These are phyloP conservation scores for Rhododendron henanense DNA, from an alignment of 148 eudicot genomes.

Conservation along the genomic window DNA sequence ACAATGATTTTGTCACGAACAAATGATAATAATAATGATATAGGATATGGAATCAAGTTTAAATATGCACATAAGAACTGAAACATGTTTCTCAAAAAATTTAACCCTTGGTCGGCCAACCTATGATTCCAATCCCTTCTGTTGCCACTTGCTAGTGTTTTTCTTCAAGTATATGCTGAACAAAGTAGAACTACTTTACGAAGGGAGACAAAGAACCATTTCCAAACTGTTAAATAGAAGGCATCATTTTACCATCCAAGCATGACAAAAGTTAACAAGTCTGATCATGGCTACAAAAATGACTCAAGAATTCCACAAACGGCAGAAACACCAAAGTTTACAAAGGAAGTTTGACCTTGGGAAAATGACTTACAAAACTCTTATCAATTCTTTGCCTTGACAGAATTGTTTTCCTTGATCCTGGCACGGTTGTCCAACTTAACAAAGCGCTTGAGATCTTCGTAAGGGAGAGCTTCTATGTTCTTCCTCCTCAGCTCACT, in stretches of 20 bases:
- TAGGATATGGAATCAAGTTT: not conserved
- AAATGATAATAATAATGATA: not conserved
- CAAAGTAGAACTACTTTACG: not conserved
- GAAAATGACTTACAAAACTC: constrained; percentile 1
- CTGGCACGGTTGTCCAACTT: constrained; percentile 90
- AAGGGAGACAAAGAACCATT: not conserved
- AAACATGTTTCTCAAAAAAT: not conserved
- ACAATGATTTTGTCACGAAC: not conserved
- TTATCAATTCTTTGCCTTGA: constrained; percentile 65
- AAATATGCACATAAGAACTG: not conserved
- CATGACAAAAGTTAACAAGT: not conserved
- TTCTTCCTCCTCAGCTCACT: constrained; percentile 82
- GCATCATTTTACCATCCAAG: not conserved
- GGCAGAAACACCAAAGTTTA: not conserved
- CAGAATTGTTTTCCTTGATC: constrained; percentile 82
- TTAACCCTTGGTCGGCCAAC: not conserved
- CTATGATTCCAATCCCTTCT: not conserved
- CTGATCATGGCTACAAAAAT: not conserved
- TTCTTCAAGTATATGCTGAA: not conserved
- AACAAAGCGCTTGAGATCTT: constrained; percentile 91
- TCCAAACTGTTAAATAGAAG: not conserved
- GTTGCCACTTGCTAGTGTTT: not conserved
- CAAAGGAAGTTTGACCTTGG: not conserved
- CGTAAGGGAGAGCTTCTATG: constrained; percentile 60
- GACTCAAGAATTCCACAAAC: not conserved